Evolutionary conservation across 2,329 filamentous ascomycete species (phyloP).

Genomic region (Sphaerulina vaccinii): DNA sequence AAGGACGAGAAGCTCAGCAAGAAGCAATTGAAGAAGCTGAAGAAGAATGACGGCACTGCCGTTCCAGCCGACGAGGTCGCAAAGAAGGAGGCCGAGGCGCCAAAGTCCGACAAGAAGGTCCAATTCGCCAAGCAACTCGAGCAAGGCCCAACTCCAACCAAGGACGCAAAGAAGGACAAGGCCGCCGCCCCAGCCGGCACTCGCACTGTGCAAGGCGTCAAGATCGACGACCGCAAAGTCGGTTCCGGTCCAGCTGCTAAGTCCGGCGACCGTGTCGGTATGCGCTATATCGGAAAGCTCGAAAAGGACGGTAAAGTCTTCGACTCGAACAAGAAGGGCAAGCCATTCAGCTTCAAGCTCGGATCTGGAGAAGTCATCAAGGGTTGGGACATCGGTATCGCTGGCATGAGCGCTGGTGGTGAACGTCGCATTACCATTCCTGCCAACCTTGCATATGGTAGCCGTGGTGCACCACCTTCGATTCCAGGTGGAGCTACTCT

Average conservation of each 20-base stretch:
- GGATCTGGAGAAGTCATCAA: conserved; percentile 96
- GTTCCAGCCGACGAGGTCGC: conserved; percentile 49
- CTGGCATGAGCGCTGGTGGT: conserved; percentile 88
- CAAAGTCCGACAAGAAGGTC: conserved; percentile 84
- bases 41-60: conserved; percentile 96
- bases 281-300: conserved; percentile 97
- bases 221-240: conserved; percentile 90
- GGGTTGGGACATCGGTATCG: conserved; percentile 94
- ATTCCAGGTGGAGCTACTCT: conserved; percentile 91
- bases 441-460: conserved; percentile 83
- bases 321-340: conserved; percentile 97
- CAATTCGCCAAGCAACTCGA: conserved; percentile 99
- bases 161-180: conserved; percentile 47
- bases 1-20: conserved; percentile 76
- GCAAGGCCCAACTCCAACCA: conserved; percentile 82
- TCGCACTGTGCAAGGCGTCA: conserved; percentile 84
- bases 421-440: conserved; percentile 93
- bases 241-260: conserved; percentile 83
- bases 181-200: conserved; percentile 62
- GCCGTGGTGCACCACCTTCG: conserved; percentile 67
- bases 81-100: conserved; percentile 55
- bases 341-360: conserved; percentile 94
- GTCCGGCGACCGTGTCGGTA: conserved; percentile 84
- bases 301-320: conserved; percentile 89
- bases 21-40: conserved; percentile 96